Evolutionary conservation across 2,329 filamentous ascomycete species (phyloP), one percentile per base, ranked within the genome.

Genomic region (Neopestalotiopsis clavispora): DNA sequence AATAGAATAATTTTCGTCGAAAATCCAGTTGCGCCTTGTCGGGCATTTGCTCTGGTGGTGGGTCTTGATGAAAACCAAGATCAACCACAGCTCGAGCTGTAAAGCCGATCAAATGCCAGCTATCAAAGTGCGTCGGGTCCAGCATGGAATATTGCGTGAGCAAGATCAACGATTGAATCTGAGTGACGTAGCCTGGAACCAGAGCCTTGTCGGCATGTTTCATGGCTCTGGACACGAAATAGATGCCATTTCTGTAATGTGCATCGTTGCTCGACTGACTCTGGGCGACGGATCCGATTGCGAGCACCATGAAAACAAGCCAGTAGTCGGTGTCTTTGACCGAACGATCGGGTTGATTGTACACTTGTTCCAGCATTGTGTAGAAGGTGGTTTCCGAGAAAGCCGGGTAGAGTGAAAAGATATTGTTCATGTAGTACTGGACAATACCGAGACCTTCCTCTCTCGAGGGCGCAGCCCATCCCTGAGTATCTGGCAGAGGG

Each of bases 21-120:
- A 94, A 85, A 73, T 97, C 93, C 13, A 97, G 83, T 60, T 90
- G 89, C 2, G 88, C 83, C 73, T 90, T 91, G 68, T 94, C 90
- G 12, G 91, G 86, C 34, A 89, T 82, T 17, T 92, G 87, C 71
- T 92, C 90, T 68, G 88, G 86, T 0, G 93, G 91, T 3, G 94
- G 94, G 73, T 98, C 95, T 80, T 98, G 95, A 79, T 98, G 96
- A 69, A 97, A 90, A 7, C 96, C 96, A 38, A 98, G 83, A 81
- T 99, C 96, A 28, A 98, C 88, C 76, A 95, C 90, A 5, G 94
- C 93, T 69, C 95, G 90, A 56, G 93, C 93, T 6, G 95, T 95
- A 78, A 96, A 95, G 6, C 95, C 96, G 68, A 98, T 93, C 71
- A 98, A 82, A 72, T 96, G 95, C 95, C 96, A 98, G 74, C 92